Conservation (phyloP, 108 stramenopile species). For the Bacterosira constricta region DNA sequence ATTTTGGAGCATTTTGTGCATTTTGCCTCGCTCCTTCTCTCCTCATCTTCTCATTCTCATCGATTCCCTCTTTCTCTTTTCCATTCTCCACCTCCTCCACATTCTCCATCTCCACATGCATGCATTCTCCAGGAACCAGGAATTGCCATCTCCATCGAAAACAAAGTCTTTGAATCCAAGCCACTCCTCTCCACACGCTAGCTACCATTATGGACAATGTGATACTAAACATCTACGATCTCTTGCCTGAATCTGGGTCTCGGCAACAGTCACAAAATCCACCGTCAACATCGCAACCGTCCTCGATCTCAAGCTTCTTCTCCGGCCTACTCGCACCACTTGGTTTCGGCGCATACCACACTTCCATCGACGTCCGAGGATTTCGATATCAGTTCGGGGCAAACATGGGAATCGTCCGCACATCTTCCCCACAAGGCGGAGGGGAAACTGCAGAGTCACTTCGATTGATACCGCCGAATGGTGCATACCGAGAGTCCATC, state of each 20-base stretch:
- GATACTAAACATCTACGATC: slow-evolving; percentile 51
- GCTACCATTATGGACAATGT: slow-evolving; percentile 35
- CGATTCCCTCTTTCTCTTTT: too few species aligned
- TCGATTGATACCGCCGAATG: slow-evolving; percentile 43
- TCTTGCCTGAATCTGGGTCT: slow-evolving; percentile 11
- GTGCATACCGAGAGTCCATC: slow-evolving; percentile 41
- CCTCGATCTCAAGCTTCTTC: slow-evolving; percentile 27
- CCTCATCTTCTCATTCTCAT: too few species aligned
- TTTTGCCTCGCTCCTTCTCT: too few species aligned
- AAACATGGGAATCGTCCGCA: slow-evolving; percentile 30
- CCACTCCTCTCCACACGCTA: neutral
- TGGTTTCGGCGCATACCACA: slow-evolving; percentile 51
- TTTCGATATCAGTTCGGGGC: slow-evolving; percentile 44
- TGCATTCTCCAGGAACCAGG: too few species aligned
- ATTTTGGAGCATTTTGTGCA: too few species aligned
- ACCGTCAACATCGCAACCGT: slow-evolving; percentile 14
- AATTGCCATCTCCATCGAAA: too few species aligned
- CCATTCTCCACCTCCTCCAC: too few species aligned
- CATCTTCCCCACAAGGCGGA: slow-evolving; percentile 25
- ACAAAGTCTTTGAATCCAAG: too few species aligned
- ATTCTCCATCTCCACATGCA: too few species aligned
- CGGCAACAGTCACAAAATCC: slow-evolving; percentile 10
- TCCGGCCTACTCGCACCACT: slow-evolving; percentile 28
- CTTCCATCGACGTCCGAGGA: slow-evolving; percentile 45
- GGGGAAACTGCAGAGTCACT: slow-evolving; percentile 41